These are phyloP conservation scores for Malus sylvestris DNA, from an alignment of 306 rosid species.

Conservation along the genomic window DNA sequence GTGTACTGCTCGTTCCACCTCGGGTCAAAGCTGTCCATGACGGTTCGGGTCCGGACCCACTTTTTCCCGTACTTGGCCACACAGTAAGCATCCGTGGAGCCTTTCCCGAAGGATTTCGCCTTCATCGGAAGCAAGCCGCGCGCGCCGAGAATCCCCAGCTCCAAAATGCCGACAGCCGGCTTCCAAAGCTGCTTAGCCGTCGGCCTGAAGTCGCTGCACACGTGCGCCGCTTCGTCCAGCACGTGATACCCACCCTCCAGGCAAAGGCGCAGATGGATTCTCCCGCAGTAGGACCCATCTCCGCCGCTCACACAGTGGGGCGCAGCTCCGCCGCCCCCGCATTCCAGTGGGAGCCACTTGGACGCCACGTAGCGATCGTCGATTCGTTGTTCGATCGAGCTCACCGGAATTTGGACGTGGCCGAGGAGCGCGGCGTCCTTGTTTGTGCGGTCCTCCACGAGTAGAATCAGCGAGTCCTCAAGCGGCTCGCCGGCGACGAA, in stretches of 20 bases:
- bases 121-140: conserved; percentile 69
- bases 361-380: conserved; percentile 87
- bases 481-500: conserved; percentile 91
- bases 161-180: conserved; percentile 74
- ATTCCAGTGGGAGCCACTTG: conserved; percentile 58
- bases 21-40: conserved; percentile 46
- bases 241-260: conserved; percentile 97
- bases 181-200: conserved; percentile 93
- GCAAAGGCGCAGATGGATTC: conserved; percentile 71
- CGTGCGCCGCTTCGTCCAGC: conserved; percentile 95
- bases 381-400: conserved; percentile 64
- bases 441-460: conserved; percentile 70
- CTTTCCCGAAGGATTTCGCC: conserved; percentile 29
- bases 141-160: conserved; percentile 88
- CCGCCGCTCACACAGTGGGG: conserved; percentile 14
- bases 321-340: conserved; percentile 38
- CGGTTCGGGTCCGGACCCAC: conserved; percentile 59
- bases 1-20: conserved; percentile 71
- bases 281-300: conserved; percentile 55
- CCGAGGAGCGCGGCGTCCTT: conserved; percentile 56
- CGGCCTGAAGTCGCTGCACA: conserved; percentile 90
- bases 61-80: conserved; percentile 62
- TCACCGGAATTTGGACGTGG: conserved; percentile 50
- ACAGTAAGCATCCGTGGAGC: conserved; percentile 53
- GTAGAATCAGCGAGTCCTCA: conserved; percentile 60